phyloP scores from a whole-genome alignment of 768 basidiomycete species.

The Pleurotus djamor region DNA sequence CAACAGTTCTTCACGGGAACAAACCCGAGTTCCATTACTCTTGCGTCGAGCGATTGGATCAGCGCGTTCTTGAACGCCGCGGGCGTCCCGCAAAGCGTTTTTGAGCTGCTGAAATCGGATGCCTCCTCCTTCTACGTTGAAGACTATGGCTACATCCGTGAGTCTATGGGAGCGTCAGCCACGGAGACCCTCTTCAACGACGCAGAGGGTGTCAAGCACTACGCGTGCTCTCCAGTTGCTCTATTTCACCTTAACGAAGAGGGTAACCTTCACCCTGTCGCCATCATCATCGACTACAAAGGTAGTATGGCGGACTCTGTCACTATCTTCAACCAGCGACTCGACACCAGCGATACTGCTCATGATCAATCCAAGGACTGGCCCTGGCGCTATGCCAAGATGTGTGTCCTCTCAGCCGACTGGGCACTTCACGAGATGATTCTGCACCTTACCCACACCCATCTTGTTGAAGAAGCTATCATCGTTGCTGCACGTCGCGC shows the following conservation, averaged over 20 bases:
- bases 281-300: slow-evolving; percentile 25
- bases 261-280: slow-evolving; percentile 25
- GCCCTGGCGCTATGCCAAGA: slow-evolving; percentile 31
- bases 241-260: slow-evolving; percentile 22
- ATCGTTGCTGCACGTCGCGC: slow-evolving; percentile 26
- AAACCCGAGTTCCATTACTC: slow-evolving; percentile 22
- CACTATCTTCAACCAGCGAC: slow-evolving; percentile 24
- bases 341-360: slow-evolving; percentile 5
- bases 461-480: slow-evolving; percentile 27
- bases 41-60: slow-evolving; percentile 18
- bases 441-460: slow-evolving; percentile 24
- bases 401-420: slow-evolving; percentile 22
- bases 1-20: slow-evolving; percentile 26
- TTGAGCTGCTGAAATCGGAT: slow-evolving; percentile 8
- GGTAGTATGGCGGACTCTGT: slow-evolving; percentile 22
- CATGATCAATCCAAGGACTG: slow-evolving; percentile 18
- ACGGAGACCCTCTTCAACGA: slow-evolving; percentile 8
- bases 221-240: slow-evolving; percentile 22
- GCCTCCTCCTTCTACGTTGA: slow-evolving; percentile 17
- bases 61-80: slow-evolving; percentile 14
- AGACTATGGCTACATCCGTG: slow-evolving; percentile 23
- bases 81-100: slow-evolving; percentile 10
- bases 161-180: slow-evolving; percentile 11
- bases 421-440: slow-evolving; percentile 24
- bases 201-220: slow-evolving; percentile 12